phyloP scores from a whole-genome alignment of 2,329 filamentous ascomycete genomes.

The Cladosporium sp. region DNA sequence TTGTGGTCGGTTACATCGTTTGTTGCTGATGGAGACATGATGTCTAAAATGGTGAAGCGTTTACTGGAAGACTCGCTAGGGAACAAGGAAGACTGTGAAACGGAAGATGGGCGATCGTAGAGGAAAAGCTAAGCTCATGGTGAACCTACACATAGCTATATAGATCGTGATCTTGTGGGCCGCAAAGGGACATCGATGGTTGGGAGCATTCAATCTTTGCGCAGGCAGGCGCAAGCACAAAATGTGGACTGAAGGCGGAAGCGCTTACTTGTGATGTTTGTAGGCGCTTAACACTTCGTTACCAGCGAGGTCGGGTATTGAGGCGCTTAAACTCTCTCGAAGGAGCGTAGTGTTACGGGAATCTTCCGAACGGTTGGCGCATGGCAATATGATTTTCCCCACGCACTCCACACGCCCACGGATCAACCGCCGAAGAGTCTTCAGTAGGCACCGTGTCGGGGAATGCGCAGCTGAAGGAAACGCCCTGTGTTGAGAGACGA shows the following conservation, averaged over 20 bases:
- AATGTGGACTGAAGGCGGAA: background rate
- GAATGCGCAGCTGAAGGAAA: background rate
- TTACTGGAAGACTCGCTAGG: background rate
- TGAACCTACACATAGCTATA: background rate
- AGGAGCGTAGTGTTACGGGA: background rate
- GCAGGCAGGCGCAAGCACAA: background rate
- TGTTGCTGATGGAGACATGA: slow-evolving; percentile 28
- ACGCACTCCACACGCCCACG: background rate
- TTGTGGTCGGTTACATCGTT: slow-evolving; percentile 7
- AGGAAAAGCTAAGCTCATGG: background rate
- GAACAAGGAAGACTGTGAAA: background rate
- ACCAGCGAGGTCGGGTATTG: background rate
- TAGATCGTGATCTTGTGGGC: background rate
- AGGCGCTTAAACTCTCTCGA: background rate
- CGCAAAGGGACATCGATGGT: background rate
- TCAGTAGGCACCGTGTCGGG: background rate
- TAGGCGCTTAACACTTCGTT: background rate
- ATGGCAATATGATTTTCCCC: background rate
- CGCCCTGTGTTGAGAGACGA: background rate
- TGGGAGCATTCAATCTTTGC: background rate
- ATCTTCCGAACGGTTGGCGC: background rate
- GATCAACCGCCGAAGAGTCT: background rate
- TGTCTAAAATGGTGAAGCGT: background rate
- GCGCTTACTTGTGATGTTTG: background rate
- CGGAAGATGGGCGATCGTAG: background rate